These are phyloP conservation scores for Stephanocyclus meneghinianus DNA, from an alignment of 352 stramenopile species.

Conservation along the genomic window DNA sequence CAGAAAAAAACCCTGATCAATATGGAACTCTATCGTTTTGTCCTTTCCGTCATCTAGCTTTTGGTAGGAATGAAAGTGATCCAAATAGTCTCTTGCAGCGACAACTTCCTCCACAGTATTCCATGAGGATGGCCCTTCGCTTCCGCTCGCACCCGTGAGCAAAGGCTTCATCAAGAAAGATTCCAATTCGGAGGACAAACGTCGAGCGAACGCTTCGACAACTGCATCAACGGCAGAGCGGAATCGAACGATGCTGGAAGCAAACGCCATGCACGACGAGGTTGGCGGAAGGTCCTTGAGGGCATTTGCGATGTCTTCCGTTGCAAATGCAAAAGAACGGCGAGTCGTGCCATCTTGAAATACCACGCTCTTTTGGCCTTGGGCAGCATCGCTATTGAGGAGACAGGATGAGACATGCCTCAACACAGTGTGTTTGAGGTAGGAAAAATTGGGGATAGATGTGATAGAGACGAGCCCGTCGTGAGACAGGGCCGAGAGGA, in stretches of 20 bases:
- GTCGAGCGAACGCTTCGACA: conserved; percentile 37
- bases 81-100: conserved; percentile 66
- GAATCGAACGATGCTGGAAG: conserved; percentile 22
- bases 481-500: conserved; percentile 47
- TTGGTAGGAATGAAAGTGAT: conserved; percentile 82
- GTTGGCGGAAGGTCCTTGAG: not conserved
- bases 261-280: conserved; percentile 14
- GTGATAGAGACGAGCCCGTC: conserved; percentile 64
- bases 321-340: conserved; percentile 43
- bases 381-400: conserved; percentile 2
- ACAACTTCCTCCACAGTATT: conserved; percentile 53
- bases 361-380: not conserved
- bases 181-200: conserved; percentile 18
- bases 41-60: not conserved
- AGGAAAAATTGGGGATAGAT: conserved; percentile 39
- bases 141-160: not conserved
- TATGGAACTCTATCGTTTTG: conserved; percentile 75
- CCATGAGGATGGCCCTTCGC: not conserved
- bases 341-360: conserved; percentile 62
- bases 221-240: conserved; percentile 42
- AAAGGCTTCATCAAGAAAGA: conserved; percentile 6
- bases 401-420: conserved; percentile 28
- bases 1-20: conserved; percentile 81
- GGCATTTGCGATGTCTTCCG: not conserved
- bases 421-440: conserved; percentile 22